Conservation (phyloP, 1,284 basidiomycete genomes). For the Ceratobasidium sp. region DNA sequence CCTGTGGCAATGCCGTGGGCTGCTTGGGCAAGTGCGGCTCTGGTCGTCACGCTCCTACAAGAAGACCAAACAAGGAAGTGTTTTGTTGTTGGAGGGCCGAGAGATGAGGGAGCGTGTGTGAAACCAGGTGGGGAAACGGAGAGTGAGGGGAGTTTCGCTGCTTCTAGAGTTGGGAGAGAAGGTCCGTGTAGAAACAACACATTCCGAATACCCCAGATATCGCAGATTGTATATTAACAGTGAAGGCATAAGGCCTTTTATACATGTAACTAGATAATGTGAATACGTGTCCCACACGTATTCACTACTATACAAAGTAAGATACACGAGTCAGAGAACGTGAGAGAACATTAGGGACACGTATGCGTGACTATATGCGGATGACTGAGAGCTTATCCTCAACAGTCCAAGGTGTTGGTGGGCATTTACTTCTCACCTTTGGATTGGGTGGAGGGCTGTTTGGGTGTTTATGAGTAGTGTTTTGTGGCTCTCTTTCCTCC, state of each 20-base stretch:
- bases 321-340: too few relatives aligned
- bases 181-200: too few relatives aligned
- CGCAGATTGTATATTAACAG: too few relatives aligned
- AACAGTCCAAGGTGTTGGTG: constrained; percentile 42
- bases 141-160: constrained; percentile 35
- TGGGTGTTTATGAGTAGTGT: constrained; percentile 82
- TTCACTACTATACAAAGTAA: too few relatives aligned
- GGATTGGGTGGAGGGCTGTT: constrained; percentile 77
- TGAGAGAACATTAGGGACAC: too few relatives aligned
- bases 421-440: constrained; percentile 51
- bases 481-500: constrained; percentile 87
- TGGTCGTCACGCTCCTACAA: constrained; percentile 57
- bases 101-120: constrained; percentile 53
- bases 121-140: constrained; percentile 20
- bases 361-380: too few relatives aligned
- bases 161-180: constrained; percentile 42
- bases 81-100: constrained; percentile 57
- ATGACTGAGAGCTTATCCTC: too few relatives aligned
- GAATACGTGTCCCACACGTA: too few relatives aligned
- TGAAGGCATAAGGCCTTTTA: too few relatives aligned
- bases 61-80: too few relatives aligned
- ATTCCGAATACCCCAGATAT: too few relatives aligned
- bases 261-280: too few relatives aligned
- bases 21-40: constrained; percentile 84
- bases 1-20: constrained; percentile 80